A percentile compares a stretch with the other conserved stretches of the same genome.
phyloP scores from a whole-genome alignment of 2,329 filamentous ascomycete genomes.

The Stemphylium vesicarium region DNA sequence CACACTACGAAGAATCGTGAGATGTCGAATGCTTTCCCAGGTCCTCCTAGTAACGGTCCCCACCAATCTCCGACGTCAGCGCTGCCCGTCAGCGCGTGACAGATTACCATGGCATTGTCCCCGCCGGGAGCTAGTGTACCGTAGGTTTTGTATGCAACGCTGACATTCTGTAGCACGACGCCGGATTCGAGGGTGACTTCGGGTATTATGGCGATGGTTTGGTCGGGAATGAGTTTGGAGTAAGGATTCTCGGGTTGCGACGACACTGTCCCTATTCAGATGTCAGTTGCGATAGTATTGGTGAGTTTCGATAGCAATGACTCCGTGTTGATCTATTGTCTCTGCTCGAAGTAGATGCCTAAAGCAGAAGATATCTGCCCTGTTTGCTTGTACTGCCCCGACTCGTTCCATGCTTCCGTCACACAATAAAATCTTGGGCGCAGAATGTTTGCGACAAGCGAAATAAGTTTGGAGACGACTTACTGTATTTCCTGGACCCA shows the following conservation, averaged over 20 bases:
- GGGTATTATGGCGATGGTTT: conserved; percentile 84
- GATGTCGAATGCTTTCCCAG: conserved; percentile 79
- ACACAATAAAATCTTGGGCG: not conserved
- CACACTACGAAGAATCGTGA: conserved; percentile 85
- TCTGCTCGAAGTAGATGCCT: not conserved
- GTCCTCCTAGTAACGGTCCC: conserved; percentile 79
- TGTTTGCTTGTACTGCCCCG: not conserved
- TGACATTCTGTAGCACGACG: conserved; percentile 77
- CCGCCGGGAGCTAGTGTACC: conserved; percentile 62
- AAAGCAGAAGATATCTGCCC: not conserved
- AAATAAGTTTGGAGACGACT: conserved; percentile 10
- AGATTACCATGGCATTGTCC: conserved; percentile 72
- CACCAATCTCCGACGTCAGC: conserved; percentile 89
- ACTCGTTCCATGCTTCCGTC: not conserved
- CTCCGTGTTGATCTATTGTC: not conserved
- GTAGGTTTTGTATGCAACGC: conserved; percentile 68
- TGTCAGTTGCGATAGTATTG: conserved; percentile 23
- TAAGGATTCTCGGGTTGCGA: conserved; percentile 91
- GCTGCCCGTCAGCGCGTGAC: conserved; percentile 84
- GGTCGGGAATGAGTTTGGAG: conserved; percentile 82
- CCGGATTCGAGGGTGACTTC: conserved; percentile 94
- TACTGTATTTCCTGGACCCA: conserved; percentile 29
- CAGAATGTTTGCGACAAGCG: conserved; percentile 3
- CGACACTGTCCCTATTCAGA: conserved; percentile 41
- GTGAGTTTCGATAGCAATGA: not conserved